phyloP scores from a whole-genome alignment of 2,329 filamentous ascomycete species.

The Diaporthe batatas region DNA sequence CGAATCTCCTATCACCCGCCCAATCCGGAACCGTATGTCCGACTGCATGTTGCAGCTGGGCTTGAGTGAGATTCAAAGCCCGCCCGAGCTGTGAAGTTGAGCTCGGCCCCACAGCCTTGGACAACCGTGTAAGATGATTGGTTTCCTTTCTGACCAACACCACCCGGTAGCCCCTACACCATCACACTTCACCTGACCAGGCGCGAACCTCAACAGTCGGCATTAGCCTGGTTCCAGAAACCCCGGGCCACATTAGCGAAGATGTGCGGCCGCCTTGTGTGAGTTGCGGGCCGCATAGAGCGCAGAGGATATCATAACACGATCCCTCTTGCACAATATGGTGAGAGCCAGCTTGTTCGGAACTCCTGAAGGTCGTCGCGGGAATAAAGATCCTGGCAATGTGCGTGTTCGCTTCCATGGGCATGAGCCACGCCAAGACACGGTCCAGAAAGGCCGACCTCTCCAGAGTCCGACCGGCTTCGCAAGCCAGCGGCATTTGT shows the following conservation, averaged over 20 bases:
- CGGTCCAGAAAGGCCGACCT: neutral
- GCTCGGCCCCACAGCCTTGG: conserved; percentile 17
- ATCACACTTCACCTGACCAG: conserved; percentile 1
- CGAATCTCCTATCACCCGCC: conserved; percentile 4
- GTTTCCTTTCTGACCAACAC: conserved; percentile 1
- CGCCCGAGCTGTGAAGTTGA: conserved; percentile 17
- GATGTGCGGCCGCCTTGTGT: conserved; percentile 1
- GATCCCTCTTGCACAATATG: conserved; percentile 12
- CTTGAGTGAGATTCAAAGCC: neutral
- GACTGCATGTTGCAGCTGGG: conserved; percentile 18
- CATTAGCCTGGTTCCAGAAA: conserved; percentile 1
- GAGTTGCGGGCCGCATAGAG: conserved; percentile 8
- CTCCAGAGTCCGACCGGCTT: neutral
- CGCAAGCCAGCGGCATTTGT: neutral
- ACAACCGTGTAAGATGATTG: conserved; percentile 34
- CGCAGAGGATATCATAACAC: conserved; percentile 1
- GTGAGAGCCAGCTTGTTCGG: neutral
- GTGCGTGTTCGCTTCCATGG: neutral
- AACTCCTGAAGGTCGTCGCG: neutral
- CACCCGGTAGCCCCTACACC: neutral
- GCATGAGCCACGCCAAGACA: conserved; percentile 1
- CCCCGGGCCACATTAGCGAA: conserved; percentile 13
- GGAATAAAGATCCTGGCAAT: neutral
- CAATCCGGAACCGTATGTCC: neutral
- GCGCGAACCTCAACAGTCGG: conserved; percentile 1